phyloP scores from a whole-genome alignment of 2,329 filamentous ascomycete genomes.

The Xylogone sp. region DNA sequence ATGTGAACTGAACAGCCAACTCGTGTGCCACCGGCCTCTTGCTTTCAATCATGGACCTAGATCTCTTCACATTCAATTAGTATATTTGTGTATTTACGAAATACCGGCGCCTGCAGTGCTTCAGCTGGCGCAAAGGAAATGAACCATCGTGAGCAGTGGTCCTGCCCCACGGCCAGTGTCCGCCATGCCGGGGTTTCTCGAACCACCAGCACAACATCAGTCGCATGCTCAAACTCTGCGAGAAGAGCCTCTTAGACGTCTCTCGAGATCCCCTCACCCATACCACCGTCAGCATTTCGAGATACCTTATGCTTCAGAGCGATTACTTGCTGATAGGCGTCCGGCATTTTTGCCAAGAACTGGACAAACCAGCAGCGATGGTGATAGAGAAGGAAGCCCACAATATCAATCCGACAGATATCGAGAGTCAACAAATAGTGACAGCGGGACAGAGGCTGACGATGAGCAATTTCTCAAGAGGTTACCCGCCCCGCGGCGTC shows the following conservation, averaged over 20 bases:
- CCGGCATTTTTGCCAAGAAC: conserved; percentile 19
- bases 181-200: conserved; percentile 22
- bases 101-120: background rate
- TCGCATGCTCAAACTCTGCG: conserved; percentile 17
- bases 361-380: conserved; percentile 23
- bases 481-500: conserved; percentile 71
- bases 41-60: background rate
- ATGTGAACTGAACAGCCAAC: conserved; percentile 14
- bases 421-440: conserved; percentile 57
- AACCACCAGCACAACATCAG: conserved; percentile 7
- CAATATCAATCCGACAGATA: conserved; percentile 15
- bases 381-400: conserved; percentile 24
- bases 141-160: conserved; percentile 12
- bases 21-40: conserved; percentile 5
- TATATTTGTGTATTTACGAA: background rate
- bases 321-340: conserved; percentile 21
- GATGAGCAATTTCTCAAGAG: conserved; percentile 88
- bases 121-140: conserved; percentile 13
- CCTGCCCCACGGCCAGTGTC: conserved; percentile 9
- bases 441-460: conserved; percentile 92
- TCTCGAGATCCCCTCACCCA: conserved; percentile 60
- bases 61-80: background rate
- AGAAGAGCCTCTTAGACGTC: conserved; percentile 17
- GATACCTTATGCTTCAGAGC: conserved; percentile 47
- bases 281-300: conserved; percentile 59